A percentile compares a stretch with the other conserved stretches of the same genome.
Evolutionary conservation across 1,284 basidiomycete genomes (phyloP).

Genomic region (Ustilago trichophora): DNA sequence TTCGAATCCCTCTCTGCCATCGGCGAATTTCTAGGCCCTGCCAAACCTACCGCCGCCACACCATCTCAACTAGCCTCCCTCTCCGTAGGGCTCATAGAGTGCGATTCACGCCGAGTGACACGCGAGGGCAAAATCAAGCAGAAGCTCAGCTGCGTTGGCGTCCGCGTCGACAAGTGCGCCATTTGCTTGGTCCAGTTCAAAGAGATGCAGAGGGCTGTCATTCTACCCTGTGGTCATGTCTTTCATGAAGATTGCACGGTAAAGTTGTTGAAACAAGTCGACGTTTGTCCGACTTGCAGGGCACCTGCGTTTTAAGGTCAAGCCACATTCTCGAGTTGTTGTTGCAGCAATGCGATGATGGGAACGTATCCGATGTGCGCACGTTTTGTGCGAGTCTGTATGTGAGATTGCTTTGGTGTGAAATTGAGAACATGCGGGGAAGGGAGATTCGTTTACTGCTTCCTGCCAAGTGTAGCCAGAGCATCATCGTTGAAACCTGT

Average conservation of each 20-base stretch:
- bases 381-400: too few species aligned
- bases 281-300: conserved; percentile 52
- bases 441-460: conserved; percentile 5
- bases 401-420: neutral
- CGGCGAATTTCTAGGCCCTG: conserved; percentile 74
- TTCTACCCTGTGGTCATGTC: conserved; percentile 77
- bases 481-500: conserved; percentile 54
- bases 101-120: conserved; percentile 75
- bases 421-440: too few species aligned
- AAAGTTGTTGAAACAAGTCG: conserved; percentile 24
- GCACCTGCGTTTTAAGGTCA: conserved; percentile 20
- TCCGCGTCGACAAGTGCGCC: conserved; percentile 78
- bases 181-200: conserved; percentile 82
- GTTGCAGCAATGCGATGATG: too few species aligned
- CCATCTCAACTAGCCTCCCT: conserved; percentile 67
- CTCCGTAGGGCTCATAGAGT: conserved; percentile 74
- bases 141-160: conserved; percentile 78
- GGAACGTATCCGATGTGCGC: too few species aligned
- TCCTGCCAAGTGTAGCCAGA: conserved; percentile 45
- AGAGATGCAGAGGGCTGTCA: conserved; percentile 72
- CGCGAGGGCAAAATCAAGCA: conserved; percentile 79
- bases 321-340: too few species aligned
- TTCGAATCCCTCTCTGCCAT: conserved; percentile 71
- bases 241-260: conserved; percentile 54
- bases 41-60: conserved; percentile 65